Conservation (phyloP, 345 rosid genomes). For the Populus tremula region DNA sequence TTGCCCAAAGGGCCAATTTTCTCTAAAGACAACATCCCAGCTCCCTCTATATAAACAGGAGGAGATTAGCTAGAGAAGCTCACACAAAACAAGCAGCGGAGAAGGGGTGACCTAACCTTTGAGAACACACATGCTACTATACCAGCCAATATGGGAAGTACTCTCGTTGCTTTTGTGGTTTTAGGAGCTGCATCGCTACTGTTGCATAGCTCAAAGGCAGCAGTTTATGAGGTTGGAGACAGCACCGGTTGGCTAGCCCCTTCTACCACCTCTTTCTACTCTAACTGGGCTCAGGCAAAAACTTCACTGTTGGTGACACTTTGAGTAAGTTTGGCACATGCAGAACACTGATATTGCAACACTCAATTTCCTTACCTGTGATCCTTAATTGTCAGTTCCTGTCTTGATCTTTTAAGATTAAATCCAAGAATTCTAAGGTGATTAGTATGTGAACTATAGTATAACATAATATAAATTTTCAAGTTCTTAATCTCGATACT, state of each 20-base stretch:
- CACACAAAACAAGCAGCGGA: background rate
- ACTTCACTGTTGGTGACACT: conserved; percentile 12
- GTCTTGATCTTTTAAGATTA: background rate
- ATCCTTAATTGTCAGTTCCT: background rate
- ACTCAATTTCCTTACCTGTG: background rate
- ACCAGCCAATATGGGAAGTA: background rate
- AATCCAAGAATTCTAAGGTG: background rate
- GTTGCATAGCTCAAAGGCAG: conserved; percentile 20
- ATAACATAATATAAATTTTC: too few species aligned
- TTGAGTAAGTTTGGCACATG: background rate
- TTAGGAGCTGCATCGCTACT: conserved; percentile 6
- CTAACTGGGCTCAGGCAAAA: conserved; percentile 8
- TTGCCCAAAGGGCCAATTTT: background rate
- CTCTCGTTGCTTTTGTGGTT: conserved; percentile 4
- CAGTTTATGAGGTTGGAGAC: conserved; percentile 33
- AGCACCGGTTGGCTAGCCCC: conserved; percentile 31
- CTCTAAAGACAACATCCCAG: background rate
- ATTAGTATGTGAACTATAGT: background rate
- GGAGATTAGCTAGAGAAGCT: background rate
- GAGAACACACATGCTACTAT: conserved; percentile 26
- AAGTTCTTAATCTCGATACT: background rate
- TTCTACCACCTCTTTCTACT: background rate
- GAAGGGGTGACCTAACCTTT: conserved; percentile 21
- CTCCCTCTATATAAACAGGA: background rate
- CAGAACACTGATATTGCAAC: background rate